Percentiles rank a stretch among this genome's conserved stretches.
phyloP scores from a whole-genome alignment of 768 basidiomycete genomes.

The Lactarius psammicola region DNA sequence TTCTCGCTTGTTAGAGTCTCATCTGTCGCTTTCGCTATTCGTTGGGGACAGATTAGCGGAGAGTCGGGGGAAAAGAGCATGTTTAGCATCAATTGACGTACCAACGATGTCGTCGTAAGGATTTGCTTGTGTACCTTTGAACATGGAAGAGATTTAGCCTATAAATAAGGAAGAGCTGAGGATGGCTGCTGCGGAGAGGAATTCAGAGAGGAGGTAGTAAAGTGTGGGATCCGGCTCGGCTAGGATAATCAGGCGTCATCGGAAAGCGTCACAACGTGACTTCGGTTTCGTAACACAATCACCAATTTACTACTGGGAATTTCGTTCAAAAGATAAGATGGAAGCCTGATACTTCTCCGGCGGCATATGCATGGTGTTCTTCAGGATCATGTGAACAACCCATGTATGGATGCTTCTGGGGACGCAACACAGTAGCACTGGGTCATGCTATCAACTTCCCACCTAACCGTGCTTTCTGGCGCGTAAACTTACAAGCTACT shows the following conservation, averaged over 20 bases:
- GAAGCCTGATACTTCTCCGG: too few species aligned
- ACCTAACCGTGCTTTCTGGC: too few species aligned
- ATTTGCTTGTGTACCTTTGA: conserved; percentile 59
- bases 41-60: conserved; percentile 8
- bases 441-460: too few species aligned
- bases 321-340: too few species aligned
- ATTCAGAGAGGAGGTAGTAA: neutral
- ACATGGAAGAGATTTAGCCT: conserved; percentile 46
- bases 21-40: conserved; percentile 89
- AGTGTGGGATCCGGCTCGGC: neutral
- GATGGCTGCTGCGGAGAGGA: conserved; percentile 12
- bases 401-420: too few species aligned
- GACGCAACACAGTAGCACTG: too few species aligned
- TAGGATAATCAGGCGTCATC: neutral
- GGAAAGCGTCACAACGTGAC: neutral
- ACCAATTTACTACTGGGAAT: too few species aligned
- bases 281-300: neutral
- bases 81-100: conserved; percentile 39
- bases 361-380: too few species aligned
- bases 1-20: conserved; percentile 94
- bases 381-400: too few species aligned
- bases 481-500: too few species aligned
- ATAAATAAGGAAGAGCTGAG: neutral
- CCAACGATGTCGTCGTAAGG: conserved; percentile 89
- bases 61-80: neutral